Percentiles rank a stretch among this genome's conserved stretches.
These are phyloP conservation scores for Claviceps fusiformis DNA, from an alignment of 2,329 filamentous ascomycete genomes.

Conservation along the genomic window DNA sequence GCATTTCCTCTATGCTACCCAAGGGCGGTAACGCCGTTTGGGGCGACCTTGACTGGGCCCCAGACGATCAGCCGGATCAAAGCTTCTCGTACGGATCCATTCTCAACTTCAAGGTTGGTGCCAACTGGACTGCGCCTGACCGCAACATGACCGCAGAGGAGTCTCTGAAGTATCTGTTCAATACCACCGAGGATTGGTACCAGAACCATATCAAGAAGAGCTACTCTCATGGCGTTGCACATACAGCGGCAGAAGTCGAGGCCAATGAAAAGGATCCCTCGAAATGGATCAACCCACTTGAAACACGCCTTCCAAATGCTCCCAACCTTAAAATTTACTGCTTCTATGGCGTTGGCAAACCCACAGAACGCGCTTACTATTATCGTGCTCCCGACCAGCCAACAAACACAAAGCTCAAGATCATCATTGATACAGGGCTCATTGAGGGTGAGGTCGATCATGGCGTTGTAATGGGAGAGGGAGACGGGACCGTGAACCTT, in stretches of 20 bases:
- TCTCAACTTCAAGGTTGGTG: slow-evolving; percentile 62
- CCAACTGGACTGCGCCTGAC: slow-evolving; percentile 49
- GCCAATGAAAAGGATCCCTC: slow-evolving; percentile 59
- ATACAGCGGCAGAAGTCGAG: slow-evolving; percentile 67
- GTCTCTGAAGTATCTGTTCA: slow-evolving; percentile 65
- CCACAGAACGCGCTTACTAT: slow-evolving; percentile 84
- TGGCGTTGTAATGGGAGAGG: slow-evolving; percentile 90
- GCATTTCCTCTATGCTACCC: slow-evolving; percentile 90
- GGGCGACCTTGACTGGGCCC: slow-evolving; percentile 78
- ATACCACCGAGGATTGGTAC: slow-evolving; percentile 79
- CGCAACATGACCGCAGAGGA: slow-evolving; percentile 69
- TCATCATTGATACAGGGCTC: slow-evolving; percentile 56
- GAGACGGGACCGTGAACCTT: slow-evolving; percentile 91
- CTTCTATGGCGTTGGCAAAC: slow-evolving; percentile 92
- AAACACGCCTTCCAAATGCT: slow-evolving; percentile 73
- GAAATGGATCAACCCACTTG: slow-evolving; percentile 94
- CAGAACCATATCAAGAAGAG: slow-evolving; percentile 53
- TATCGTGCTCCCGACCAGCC: slow-evolving; percentile 61
- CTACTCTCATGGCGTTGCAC: slow-evolving; percentile 83
- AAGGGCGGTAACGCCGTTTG: slow-evolving; percentile 90
- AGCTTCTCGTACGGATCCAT: slow-evolving; percentile 65
- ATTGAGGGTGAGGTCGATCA: slow-evolving; percentile 56
- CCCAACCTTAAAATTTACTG: slow-evolving; percentile 91
- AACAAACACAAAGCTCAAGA: slow-evolving; percentile 52
- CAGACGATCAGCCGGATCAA: slow-evolving; percentile 69